These are phyloP conservation scores for Pulveroboletus sp. DNA, from an alignment of 768 basidiomycete genomes.

Conservation along the genomic window DNA sequence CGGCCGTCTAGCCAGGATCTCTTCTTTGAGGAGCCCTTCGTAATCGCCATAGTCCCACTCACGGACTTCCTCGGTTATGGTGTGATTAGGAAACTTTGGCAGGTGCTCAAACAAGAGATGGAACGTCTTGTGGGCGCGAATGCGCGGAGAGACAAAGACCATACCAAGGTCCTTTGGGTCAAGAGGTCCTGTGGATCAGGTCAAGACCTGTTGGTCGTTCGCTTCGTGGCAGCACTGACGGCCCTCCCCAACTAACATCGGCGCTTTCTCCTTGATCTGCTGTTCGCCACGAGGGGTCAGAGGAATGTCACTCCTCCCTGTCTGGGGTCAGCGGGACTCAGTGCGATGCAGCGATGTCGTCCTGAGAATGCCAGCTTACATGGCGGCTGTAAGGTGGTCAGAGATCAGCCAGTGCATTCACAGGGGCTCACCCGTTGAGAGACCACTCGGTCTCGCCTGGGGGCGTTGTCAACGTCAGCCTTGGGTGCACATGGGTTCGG, in stretches of 20 bases:
- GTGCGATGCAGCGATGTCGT: background rate
- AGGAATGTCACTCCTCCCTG: constrained; percentile 84
- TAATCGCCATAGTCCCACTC: constrained; percentile 95
- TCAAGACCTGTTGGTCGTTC: background rate
- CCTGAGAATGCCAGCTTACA: constrained; percentile 35
- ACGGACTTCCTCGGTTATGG: constrained; percentile 59
- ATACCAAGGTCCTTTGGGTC: constrained; percentile 75
- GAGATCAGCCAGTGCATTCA: no score
- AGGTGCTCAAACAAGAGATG: constrained; percentile 66
- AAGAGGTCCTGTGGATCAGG: constrained; percentile 51
- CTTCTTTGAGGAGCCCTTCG: constrained; percentile 76
- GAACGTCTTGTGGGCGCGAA: constrained; percentile 82
- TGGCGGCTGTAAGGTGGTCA: constrained; percentile 47
- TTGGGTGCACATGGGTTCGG: background rate
- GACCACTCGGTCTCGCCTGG: constrained; percentile 95
- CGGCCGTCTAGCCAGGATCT: constrained; percentile 60
- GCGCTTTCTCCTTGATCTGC: constrained; percentile 62
- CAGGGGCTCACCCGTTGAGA: constrained; percentile 61
- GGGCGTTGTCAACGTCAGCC: background rate
- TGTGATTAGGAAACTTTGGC: constrained; percentile 44
- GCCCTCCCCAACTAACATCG: constrained; percentile 67
- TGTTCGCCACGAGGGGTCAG: constrained; percentile 73
- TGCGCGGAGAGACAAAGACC: constrained; percentile 82
- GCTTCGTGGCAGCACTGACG: constrained; percentile 45
- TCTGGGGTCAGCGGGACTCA: constrained; percentile 43